These are phyloP conservation scores for Cubamyces sp. DNA, from an alignment of 768 basidiomycete genomes.

Conservation along the genomic window DNA sequence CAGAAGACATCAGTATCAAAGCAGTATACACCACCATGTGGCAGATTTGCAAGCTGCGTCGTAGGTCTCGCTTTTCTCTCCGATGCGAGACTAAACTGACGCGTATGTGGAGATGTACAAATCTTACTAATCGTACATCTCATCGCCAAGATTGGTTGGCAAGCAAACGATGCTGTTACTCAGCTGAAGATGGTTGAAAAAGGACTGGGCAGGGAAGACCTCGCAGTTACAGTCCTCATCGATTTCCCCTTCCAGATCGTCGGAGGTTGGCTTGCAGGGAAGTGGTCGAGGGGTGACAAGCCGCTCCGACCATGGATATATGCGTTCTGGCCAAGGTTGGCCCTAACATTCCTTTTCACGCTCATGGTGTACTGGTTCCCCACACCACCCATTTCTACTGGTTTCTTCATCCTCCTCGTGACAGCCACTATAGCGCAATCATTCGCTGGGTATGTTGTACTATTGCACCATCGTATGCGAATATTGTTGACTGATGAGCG, in stretches of 20 bases:
- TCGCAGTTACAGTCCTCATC: constrained; percentile 92
- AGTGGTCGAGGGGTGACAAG: constrained; percentile 82
- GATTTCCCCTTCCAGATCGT: constrained; percentile 98
- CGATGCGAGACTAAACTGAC: neutral
- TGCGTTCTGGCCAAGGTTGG: constrained; percentile 88
- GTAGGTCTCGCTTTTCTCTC: constrained; percentile 49
- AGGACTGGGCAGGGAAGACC: constrained; percentile 92
- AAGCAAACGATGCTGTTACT: constrained; percentile 90
- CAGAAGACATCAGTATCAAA: constrained; percentile 87
- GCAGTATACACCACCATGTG: constrained; percentile 95
- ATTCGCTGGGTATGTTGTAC: constrained; percentile 63
- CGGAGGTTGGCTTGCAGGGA: constrained; percentile 92
- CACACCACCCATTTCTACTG: constrained; percentile 64
- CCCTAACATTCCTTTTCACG: constrained; percentile 72
- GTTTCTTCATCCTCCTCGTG: constrained; percentile 83
- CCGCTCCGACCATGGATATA: constrained; percentile 87
- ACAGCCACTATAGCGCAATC: constrained; percentile 81
- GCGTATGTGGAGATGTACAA: constrained; percentile 75
- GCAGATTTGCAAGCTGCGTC: constrained; percentile 88
- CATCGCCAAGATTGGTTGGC: constrained; percentile 93
- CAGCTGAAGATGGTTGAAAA: constrained; percentile 96
- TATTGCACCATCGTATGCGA: too few species aligned
- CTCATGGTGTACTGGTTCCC: constrained; percentile 88
- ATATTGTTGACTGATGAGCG: too few species aligned
- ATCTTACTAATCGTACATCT: constrained; percentile 84